Evolutionary conservation across 2,329 filamentous ascomycete species (phyloP).

Genomic region (Drechmeria coniospora): DNA sequence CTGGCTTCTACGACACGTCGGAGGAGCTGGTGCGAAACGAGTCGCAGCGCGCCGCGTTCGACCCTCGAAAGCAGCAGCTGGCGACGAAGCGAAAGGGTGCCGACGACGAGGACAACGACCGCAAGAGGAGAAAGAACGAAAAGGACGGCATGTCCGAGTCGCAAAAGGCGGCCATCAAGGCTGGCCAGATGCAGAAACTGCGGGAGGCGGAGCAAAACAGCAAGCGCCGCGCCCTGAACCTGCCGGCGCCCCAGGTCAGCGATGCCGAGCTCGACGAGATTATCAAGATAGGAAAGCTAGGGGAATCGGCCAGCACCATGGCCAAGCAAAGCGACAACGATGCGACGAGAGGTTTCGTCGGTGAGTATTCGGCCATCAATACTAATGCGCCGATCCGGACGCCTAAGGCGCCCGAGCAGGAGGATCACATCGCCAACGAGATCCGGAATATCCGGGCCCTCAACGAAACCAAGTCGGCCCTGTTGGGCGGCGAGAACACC

Average conservation of each 20-base stretch:
- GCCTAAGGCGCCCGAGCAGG: slow-evolving; percentile 76
- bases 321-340: slow-evolving; percentile 70
- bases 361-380: slow-evolving; percentile 72
- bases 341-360: slow-evolving; percentile 70
- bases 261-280: slow-evolving; percentile 92
- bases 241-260: slow-evolving; percentile 82
- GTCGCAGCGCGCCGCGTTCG: slow-evolving; percentile 67
- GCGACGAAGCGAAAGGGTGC: slow-evolving; percentile 90
- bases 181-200: slow-evolving; percentile 86
- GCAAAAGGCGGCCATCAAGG: slow-evolving; percentile 77
- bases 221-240: slow-evolving; percentile 67
- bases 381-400: slow-evolving; percentile 79
- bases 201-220: slow-evolving; percentile 94
- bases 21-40: slow-evolving; percentile 76
- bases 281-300: slow-evolving; percentile 94
- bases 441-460: slow-evolving; percentile 84
- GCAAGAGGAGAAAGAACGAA: slow-evolving; percentile 78
- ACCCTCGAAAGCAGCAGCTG: slow-evolving; percentile 82
- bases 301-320: slow-evolving; percentile 65
- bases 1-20: slow-evolving; percentile 84
- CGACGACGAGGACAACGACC: slow-evolving; percentile 66
- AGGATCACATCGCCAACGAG: slow-evolving; percentile 93
- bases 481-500: slow-evolving; percentile 88
- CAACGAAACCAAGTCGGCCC: slow-evolving; percentile 83
- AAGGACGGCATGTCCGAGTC: slow-evolving; percentile 67